These are phyloP conservation scores for Xerocomus cyaneibrunnescens DNA, from an alignment of 1,284 basidiomycete genomes.

Conservation along the genomic window DNA sequence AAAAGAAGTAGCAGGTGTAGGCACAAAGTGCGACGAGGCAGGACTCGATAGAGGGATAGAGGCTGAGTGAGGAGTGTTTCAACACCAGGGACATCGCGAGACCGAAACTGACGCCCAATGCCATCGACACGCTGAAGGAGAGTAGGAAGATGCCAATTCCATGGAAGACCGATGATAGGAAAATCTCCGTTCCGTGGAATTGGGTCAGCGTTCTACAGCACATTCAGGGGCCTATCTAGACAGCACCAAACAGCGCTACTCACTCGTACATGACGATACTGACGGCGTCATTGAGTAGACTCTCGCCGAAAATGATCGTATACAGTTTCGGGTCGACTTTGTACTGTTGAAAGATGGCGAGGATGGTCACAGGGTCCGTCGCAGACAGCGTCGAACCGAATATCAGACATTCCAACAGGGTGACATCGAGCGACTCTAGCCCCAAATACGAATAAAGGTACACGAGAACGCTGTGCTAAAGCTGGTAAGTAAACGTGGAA, in stretches of 20 bases:
- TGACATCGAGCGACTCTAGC: slow-evolving; percentile 80
- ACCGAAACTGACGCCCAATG: slow-evolving; percentile 89
- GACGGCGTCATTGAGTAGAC: slow-evolving; percentile 96
- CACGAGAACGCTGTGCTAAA: slow-evolving; percentile 78
- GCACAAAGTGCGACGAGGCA: slow-evolving; percentile 94
- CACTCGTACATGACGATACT: slow-evolving; percentile 99
- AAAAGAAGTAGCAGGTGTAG: slow-evolving; percentile 99
- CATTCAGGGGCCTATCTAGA: slow-evolving; percentile 11
- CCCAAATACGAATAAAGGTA: slow-evolving; percentile 95
- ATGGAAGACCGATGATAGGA: slow-evolving; percentile 88
- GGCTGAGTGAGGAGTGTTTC: slow-evolving; percentile 89
- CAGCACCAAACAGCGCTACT: slow-evolving; percentile 40
- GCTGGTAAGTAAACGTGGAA: slow-evolving; percentile 42
- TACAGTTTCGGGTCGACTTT: slow-evolving; percentile 99
- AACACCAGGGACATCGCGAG: slow-evolving; percentile 89
- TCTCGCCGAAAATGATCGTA: slow-evolving; percentile 97
- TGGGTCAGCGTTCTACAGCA: slow-evolving; percentile 77
- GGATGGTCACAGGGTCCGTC: slow-evolving; percentile 97
- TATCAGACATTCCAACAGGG: slow-evolving; percentile 88
- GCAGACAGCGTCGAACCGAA: slow-evolving; percentile 97
- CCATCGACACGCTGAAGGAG: slow-evolving; percentile 93
- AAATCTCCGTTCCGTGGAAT: slow-evolving; percentile 91
- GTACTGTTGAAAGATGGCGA: slow-evolving; percentile 98
- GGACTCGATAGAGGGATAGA: slow-evolving; percentile 91
- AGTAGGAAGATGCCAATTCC: slow-evolving; percentile 96